Evolutionary conservation across 768 basidiomycete species (phyloP), one percentile per base, ranked within the genome.

Genomic region (Cyathus striatus): DNA sequence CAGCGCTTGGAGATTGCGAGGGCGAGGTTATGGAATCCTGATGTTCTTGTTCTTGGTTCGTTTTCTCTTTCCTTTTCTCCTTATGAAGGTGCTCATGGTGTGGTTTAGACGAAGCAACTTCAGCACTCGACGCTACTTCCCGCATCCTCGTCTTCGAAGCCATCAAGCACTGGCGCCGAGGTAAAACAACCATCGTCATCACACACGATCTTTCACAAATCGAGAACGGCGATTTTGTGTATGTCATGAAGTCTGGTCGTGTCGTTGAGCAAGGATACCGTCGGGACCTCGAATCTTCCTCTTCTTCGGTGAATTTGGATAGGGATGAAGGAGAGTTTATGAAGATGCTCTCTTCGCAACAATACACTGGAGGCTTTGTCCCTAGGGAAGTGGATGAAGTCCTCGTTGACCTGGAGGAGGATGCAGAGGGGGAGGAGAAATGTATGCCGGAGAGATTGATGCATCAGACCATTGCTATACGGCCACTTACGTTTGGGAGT

Each of bases 131-230:
- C 61, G 79, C 84, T 10, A 84, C 86, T 2, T 90, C 93, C 2
- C 85, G 94, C 16, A 69, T 90, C 18, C 77, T 92, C 35, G 90
- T 97, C 16, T 90, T 90, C 40, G 76, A 80, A 44, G 84, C 84
- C 1, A 66, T 83, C 41, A 71, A 71, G 54, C 62, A 63, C 3
- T 90, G 86, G 86, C 73, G 90, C 5, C 56, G 58, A 13, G 85
- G 86, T 66, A 81, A 79, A 53, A 97, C 90, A 4, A 96, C 90
- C 5, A 83, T 94, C 57, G 84, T 94, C 48, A 96, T 97, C 59
- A 97, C 95, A 0, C 95, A 98, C 62, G 96, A 98, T 52, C 79
- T 98, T 14, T 83, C 84, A 1, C 89, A 93, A 50, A 86, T 99
- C 49, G 63, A 64, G 17, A 41, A 65, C 0, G 60, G 69, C 12